Conservation (phyloP, 139 green algal genomes). For the Nannochloris sp. region DNA sequence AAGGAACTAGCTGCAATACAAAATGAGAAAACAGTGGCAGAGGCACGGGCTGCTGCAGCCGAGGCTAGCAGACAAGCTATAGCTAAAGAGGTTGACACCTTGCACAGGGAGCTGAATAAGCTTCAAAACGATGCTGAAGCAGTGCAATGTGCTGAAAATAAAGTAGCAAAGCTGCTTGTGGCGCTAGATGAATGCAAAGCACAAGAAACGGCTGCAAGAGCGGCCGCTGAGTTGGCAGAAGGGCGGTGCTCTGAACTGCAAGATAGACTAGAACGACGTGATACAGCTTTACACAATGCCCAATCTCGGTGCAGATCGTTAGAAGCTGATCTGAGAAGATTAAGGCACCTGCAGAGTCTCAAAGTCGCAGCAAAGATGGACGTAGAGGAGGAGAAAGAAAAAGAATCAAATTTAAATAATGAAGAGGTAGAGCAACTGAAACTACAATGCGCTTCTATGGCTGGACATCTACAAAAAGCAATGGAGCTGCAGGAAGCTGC, state of each 20-base stretch:
- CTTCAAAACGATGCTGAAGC: conserved; percentile 14
- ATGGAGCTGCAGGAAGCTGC: background rate
- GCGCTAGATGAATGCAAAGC: background rate
- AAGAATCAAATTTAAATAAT: background rate
- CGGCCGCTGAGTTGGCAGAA: background rate
- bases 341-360: background rate
- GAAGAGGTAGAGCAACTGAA: background rate
- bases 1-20: background rate
- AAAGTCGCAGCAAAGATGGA: background rate
- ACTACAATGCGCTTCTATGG: background rate
- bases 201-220: conserved; percentile 8
- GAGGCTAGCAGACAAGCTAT: background rate
- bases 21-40: too few species aligned
- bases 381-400: too few species aligned
- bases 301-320: conserved; percentile 10
- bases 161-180: conserved; percentile 2
- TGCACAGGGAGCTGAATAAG: conserved; percentile 12
- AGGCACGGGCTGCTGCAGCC: conserved; percentile 5
- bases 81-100: conserved; percentile 8
- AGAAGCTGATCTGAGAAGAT: conserved; percentile 6
- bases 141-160: background rate
- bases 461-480: background rate
- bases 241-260: conserved; percentile 18
- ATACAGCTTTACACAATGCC: conserved; percentile 15
- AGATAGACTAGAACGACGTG: conserved; percentile 11